phyloP scores from a whole-genome alignment of 148 eudicot genomes.

The Limonium bicolor region DNA sequence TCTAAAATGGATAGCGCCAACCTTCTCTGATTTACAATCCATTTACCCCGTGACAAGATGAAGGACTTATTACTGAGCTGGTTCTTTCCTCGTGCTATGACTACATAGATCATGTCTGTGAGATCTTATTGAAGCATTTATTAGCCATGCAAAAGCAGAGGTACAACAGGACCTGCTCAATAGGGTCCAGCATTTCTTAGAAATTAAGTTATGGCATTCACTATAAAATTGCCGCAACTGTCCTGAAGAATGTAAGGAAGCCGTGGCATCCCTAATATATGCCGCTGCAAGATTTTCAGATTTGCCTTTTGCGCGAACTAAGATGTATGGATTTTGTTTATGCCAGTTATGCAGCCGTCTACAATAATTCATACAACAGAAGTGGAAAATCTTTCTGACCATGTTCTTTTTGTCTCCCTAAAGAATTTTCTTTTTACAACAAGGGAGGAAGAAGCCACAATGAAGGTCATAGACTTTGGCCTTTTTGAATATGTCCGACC shows the following conservation, averaged over 20 bases:
- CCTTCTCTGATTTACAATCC: no score
- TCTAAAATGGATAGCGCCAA: no score
- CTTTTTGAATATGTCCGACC: constrained; percentile 78
- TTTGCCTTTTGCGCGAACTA: no score
- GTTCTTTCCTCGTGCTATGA: constrained; percentile 61
- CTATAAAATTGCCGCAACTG: no score
- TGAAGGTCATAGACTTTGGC: constrained; percentile 92
- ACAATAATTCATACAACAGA: no score
- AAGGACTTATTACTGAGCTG: constrained; percentile 58
- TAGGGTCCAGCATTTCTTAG: no score
- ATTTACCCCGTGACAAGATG: constrained; percentile 87
- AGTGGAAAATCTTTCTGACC: no score
- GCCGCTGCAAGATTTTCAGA: constrained; percentile 98
- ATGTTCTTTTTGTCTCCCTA: no score
- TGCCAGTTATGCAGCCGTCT: no score
- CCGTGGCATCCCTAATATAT: constrained; percentile 80
- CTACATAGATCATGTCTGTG: constrained; percentile 76
- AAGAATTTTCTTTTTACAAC: no score
- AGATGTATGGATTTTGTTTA: no score
- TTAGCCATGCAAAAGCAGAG: constrained; percentile 76
- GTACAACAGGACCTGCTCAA: constrained; percentile 19
- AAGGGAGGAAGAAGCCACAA: constrained; percentile 52
- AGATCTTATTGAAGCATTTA: constrained; percentile 66
- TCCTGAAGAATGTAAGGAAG: constrained; percentile 88
- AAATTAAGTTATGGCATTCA: no score